A percentile compares a stretch with the other conserved stretches of the same genome.
phyloP scores from a whole-genome alignment of 2,329 filamentous ascomycete species.

The Truncatella angustata region DNA sequence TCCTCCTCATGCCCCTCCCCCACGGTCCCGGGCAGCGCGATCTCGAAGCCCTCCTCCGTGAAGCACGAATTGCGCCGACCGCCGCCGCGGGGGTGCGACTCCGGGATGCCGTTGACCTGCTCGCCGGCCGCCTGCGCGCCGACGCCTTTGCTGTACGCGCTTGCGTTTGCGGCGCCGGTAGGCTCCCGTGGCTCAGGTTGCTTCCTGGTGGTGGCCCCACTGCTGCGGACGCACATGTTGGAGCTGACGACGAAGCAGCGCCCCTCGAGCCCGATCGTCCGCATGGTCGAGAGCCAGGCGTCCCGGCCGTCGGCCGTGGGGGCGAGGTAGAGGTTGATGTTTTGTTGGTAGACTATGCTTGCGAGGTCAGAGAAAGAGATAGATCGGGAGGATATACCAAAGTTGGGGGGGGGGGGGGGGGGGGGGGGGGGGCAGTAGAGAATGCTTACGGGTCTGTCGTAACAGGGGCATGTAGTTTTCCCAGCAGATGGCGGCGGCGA shows the following conservation, averaged over 20 bases:
- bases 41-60: slow-evolving; percentile 46
- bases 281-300: slow-evolving; percentile 79
- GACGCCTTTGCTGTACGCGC: neutral
- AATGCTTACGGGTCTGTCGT: neutral
- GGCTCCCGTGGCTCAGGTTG: too few relatives aligned
- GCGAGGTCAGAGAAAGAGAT: neutral
- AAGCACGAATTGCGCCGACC: slow-evolving; percentile 39
- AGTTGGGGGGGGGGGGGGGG: neutral
- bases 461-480: slow-evolving; percentile 69
- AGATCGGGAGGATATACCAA: slow-evolving; percentile 34
- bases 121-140: neutral
- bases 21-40: slow-evolving; percentile 43
- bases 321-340: slow-evolving; percentile 87
- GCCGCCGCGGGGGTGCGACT: neutral
- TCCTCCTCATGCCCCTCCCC: too few relatives aligned
- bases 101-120: slow-evolving; percentile 7
- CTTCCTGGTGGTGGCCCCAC: slow-evolving; percentile 35
- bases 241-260: slow-evolving; percentile 82
- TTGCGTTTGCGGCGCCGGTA: neutral
- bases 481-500: slow-evolving; percentile 92
- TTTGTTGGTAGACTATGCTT: slow-evolving; percentile 75
- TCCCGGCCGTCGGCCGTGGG: slow-evolving; percentile 85
- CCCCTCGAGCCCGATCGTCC: slow-evolving; percentile 77
- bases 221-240: slow-evolving; percentile 71
- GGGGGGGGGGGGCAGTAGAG: neutral